A percentile compares a stretch with the other conserved stretches of the same genome.
Conservation (phyloP, 352 stramenopile genomes). For the Phytophthora melonis region DNA sequence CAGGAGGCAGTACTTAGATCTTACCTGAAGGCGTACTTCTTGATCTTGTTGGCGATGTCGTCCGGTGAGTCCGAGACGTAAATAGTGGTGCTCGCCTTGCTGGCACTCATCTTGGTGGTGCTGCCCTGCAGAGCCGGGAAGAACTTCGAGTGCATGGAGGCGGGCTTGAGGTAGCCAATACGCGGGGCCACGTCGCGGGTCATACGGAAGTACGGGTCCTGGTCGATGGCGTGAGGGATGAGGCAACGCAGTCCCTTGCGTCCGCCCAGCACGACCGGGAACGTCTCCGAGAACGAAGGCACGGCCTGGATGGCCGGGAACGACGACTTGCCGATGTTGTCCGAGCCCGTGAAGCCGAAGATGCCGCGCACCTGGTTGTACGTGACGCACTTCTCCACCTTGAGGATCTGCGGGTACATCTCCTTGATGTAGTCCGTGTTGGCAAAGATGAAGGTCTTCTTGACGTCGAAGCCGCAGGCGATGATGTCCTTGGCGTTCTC, state of each 20-base stretch:
- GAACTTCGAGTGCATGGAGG: slow-evolving; percentile 99
- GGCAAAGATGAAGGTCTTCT: slow-evolving; percentile 99
- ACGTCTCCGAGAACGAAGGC: slow-evolving; percentile 98
- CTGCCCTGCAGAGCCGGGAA: slow-evolving; percentile 98
- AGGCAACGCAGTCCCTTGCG: slow-evolving; percentile 96
- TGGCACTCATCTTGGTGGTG: slow-evolving; percentile 99
- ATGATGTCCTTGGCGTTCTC: slow-evolving; percentile 99
- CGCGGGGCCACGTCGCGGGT: slow-evolving; percentile 99
- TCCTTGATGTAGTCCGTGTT: slow-evolving; percentile 99
- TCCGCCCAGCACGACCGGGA: slow-evolving; percentile 92
- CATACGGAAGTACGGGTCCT: slow-evolving; percentile 99
- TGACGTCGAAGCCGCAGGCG: slow-evolving; percentile 95
- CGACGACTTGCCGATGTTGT: slow-evolving; percentile 99
- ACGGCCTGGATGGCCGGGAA: slow-evolving; percentile 99
- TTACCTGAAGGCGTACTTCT: slow-evolving; percentile 90
- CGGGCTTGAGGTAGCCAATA: slow-evolving; percentile 96
- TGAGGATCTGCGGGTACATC: slow-evolving; percentile 99
- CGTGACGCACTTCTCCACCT: slow-evolving; percentile 99
- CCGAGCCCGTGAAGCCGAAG: slow-evolving; percentile 98
- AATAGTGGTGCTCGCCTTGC: slow-evolving; percentile 96
- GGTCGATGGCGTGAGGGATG: slow-evolving; percentile 99
- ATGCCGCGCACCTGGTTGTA: slow-evolving; percentile 98
- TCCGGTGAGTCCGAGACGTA: slow-evolving; percentile 99
- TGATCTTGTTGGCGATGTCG: slow-evolving; percentile 94
- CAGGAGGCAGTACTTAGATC: too few relatives aligned